These are phyloP conservation scores for Dactylellina cionopaga DNA, from an alignment of 2,329 filamentous ascomycete species.

Conservation along the genomic window DNA sequence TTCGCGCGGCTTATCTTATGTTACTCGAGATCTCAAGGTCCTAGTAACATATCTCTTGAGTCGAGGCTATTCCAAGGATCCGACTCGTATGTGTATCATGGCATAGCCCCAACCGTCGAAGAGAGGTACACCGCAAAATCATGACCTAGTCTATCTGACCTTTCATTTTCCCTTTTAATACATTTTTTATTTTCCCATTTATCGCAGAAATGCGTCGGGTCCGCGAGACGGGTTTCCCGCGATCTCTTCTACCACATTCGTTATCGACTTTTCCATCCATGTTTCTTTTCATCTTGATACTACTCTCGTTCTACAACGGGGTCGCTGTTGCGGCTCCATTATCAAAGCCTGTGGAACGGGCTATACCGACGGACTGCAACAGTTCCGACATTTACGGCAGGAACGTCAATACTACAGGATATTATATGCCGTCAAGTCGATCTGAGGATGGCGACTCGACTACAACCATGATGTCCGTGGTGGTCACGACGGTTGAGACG, in stretches of 20 bases:
- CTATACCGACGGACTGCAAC: background rate
- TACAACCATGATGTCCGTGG: background rate
- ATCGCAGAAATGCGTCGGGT: constrained; percentile 7
- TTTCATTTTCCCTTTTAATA: background rate
- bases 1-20: background rate
- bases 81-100: no score
- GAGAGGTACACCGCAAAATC: no score
- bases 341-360: background rate
- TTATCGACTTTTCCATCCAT: background rate
- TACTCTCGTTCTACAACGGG: background rate
- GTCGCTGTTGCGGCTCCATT: background rate
- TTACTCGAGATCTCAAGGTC: background rate
- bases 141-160: constrained; percentile 1
- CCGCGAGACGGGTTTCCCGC: constrained; percentile 21
- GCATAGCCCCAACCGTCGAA: no score
- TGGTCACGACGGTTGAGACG: constrained; percentile 5
- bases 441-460: background rate
- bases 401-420: background rate
- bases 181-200: background rate
- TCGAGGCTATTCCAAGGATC: background rate
- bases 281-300: background rate
- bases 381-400: background rate
- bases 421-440: background rate
- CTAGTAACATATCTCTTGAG: no score
- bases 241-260: background rate